A percentile compares a stretch with the other conserved stretches of the same genome.
phyloP scores from a whole-genome alignment of 1,139 yeast genomes.

The Yamadazyma siamensis region DNA sequence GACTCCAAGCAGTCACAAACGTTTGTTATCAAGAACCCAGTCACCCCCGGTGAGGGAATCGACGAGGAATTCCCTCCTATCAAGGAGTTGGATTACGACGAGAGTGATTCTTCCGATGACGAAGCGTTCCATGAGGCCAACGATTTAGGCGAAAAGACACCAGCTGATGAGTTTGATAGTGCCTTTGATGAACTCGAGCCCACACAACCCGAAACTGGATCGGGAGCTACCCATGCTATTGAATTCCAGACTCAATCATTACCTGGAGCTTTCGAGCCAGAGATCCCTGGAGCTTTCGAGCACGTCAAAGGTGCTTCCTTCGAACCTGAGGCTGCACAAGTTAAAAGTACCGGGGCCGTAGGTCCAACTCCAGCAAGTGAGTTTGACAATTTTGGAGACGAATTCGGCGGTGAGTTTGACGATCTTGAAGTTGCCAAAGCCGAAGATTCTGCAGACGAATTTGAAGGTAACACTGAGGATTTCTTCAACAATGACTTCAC shows the following conservation, averaged over 20 bases:
- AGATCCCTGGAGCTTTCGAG: neutral
- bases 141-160: conserved; percentile 5
- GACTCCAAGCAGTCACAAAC: conserved; percentile 6
- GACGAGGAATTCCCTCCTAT: conserved; percentile 71
- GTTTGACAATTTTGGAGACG: conserved; percentile 16
- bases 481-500: conserved; percentile 43
- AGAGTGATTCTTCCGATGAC: conserved; percentile 42
- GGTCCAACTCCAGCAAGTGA: neutral
- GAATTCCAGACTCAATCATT: neutral
- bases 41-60: conserved; percentile 1
- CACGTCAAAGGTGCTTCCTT: no score
- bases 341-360: neutral
- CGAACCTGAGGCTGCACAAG: neutral
- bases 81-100: conserved; percentile 59
- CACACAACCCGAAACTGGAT: no score
- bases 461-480: conserved; percentile 16
- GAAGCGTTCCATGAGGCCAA: conserved; percentile 17
- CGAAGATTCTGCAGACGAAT: conserved; percentile 28
- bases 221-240: neutral
- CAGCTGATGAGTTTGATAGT: conserved; percentile 30
- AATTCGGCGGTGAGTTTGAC: conserved; percentile 38
- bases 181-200: conserved; percentile 42
- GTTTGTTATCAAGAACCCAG: conserved; percentile 12
- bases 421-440: conserved; percentile 44
- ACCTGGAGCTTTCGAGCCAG: neutral